Evolutionary conservation across 73 alveolate species (phyloP).

Genomic region (Paramecium primaurelia): DNA sequence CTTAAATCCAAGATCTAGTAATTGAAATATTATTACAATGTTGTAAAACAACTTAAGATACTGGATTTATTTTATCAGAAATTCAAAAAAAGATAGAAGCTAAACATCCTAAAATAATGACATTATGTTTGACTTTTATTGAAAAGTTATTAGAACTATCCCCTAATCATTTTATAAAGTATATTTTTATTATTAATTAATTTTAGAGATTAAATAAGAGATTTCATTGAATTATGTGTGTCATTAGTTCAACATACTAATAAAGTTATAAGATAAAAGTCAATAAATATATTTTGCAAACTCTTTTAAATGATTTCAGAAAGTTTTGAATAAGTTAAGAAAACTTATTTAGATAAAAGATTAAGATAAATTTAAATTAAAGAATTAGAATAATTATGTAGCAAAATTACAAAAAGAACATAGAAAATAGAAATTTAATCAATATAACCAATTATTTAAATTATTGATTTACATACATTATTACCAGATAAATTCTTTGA

Average conservation of each 20-base stretch:
- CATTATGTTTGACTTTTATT: not conserved
- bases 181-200: not conserved
- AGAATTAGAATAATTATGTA: not conserved
- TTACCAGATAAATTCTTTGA: slow-evolving; percentile 45
- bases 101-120: slow-evolving; percentile 36
- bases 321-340: not conserved
- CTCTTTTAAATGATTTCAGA: not conserved
- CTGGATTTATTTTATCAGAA: not conserved
- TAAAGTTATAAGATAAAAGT: not conserved
- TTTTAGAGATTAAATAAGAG: not conserved
- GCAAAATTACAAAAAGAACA: not conserved
- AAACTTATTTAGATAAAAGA: not conserved
- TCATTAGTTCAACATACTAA: not conserved
- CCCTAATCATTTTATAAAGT: not conserved
- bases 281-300: not conserved
- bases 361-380: slow-evolving; percentile 12
- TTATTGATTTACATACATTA: not conserved
- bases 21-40: slow-evolving; percentile 9
- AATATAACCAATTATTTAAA: not conserved
- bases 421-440: not conserved
- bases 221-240: not conserved
- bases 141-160: not conserved
- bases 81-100: not conserved
- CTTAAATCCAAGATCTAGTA: not conserved
- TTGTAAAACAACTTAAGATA: not conserved